Evolutionary conservation across 2,329 filamentous ascomycete species (phyloP).

Genomic region (Diaporthe sp.): DNA sequence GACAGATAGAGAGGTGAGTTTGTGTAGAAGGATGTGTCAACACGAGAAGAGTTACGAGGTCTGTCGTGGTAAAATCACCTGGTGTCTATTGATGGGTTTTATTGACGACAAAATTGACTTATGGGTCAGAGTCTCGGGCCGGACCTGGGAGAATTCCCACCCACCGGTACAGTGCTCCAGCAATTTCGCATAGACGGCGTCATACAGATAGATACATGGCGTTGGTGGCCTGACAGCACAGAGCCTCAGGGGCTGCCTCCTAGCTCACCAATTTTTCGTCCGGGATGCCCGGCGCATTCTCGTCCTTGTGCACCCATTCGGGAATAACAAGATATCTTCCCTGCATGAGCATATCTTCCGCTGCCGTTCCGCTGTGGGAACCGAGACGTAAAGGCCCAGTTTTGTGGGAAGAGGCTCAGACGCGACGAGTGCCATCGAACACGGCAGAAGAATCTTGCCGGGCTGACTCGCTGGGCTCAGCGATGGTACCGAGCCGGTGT

Average conservation of each 20-base stretch:
- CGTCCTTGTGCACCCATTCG: not conserved
- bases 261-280: not conserved
- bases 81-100: not conserved
- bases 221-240: not conserved
- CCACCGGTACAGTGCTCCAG: not conserved
- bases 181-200: not conserved
- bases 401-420: conserved; percentile 17
- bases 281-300: not conserved
- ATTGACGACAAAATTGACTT: not conserved
- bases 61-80: not conserved
- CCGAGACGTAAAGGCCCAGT: not conserved
- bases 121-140: not conserved
- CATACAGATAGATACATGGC: not conserved
- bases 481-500: not conserved
- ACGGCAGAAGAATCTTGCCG: not conserved
- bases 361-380: conserved; percentile 12
- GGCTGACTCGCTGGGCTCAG: not conserved
- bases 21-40: not conserved
- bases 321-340: not conserved
- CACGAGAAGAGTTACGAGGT: not conserved
- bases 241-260: not conserved
- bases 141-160: not conserved
- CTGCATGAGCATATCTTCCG: not conserved
- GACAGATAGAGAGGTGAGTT: not conserved
- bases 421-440: not conserved